Conservation (phyloP, 495 filamentous ascomycete genomes). For the Cercophora samala region DNA sequence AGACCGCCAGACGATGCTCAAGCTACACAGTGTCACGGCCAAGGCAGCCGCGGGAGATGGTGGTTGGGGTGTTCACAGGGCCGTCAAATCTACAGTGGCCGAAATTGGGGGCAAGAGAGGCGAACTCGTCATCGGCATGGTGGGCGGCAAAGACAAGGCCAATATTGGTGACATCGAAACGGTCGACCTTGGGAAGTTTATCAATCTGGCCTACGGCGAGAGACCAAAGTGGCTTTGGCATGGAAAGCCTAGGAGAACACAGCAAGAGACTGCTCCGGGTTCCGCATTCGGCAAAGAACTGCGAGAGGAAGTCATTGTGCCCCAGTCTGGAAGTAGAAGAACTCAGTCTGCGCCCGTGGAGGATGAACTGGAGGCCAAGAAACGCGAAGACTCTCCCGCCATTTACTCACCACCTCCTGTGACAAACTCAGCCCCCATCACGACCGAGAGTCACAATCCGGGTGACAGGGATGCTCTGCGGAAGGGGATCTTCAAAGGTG, state of each 20-base stretch:
- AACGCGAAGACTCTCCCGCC: slow-evolving; percentile 42
- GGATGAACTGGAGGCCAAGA: slow-evolving; percentile 41
- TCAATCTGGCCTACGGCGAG: slow-evolving; percentile 70
- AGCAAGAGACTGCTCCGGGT: slow-evolving; percentile 44
- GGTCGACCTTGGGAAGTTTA: slow-evolving; percentile 78
- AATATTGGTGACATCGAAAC: slow-evolving; percentile 92
- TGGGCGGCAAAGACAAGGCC: slow-evolving; percentile 80
- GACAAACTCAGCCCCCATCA: slow-evolving; percentile 39
- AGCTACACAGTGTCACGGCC: slow-evolving; percentile 74
- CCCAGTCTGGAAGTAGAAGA: slow-evolving; percentile 50
- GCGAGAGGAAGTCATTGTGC: slow-evolving; percentile 24
- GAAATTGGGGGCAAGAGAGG: slow-evolving; percentile 94
- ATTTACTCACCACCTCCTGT: slow-evolving; percentile 34
- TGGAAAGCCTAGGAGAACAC: slow-evolving; percentile 67
- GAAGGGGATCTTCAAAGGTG: slow-evolving; percentile 69
- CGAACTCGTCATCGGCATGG: slow-evolving; percentile 90
- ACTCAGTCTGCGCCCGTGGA: slow-evolving; percentile 46
- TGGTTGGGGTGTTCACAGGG: slow-evolving; percentile 69
- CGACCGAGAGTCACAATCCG: slow-evolving; percentile 37
- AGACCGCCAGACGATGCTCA: slow-evolving; percentile 77
- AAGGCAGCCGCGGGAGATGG: slow-evolving; percentile 82
- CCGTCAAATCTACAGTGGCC: slow-evolving; percentile 90
- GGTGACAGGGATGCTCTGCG: slow-evolving; percentile 66
- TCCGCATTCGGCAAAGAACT: slow-evolving; percentile 64
- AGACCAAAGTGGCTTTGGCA: slow-evolving; percentile 91